Base-by-base conservation (phyloP, 306 rosid genomes). In the Medicago lupulina region DNA sequence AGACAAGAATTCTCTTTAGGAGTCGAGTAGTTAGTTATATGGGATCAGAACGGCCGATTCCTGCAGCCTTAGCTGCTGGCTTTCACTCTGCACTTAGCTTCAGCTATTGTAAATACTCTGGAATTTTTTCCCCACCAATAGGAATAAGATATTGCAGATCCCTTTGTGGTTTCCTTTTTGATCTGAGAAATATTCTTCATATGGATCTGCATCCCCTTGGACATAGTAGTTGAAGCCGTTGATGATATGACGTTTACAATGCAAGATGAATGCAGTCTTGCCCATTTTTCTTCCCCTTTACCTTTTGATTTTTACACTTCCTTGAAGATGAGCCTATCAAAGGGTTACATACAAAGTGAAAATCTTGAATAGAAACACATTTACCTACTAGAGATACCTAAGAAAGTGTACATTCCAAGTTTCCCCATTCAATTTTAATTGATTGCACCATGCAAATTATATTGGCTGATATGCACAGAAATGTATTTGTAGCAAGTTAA, bases 361-460 rank as follows among this genome's bases (percentile, higher is more conserved):
- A 81, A 79, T 65, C 75, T 64, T 74, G 82, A 77, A 64, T 76
- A 81, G 80, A 59, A 59, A 76, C 76, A 84, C 64, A 75, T 76
- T 77, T 55, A 62, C 82, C 72, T 72, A 76, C 80, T 81, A 87
- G 83, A 84, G 88, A 87, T 85, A 88, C 85, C 81, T 57, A 74
- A 76, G 85, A 76, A 89, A 89, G 23, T 90, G 96, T 90, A 90
- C 89, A 89, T 90, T 82, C 89, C 81, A 89, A 84, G 86, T 87
- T 91, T 88, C 87, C 93, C 88, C 86, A 82, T 81, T 83, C 75
- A 55, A 83, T 82, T 85, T 80, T 83, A 62, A 43, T 67, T 71
- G 67, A 44, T 74, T 71, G 43, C 76, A 71, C 19, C 70, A 55
- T 76, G 14, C 61, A 81, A 66, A 81, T 69, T 80, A 51, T 74